These are phyloP conservation scores for Tolypocladium inflatum DNA, from an alignment of 2,329 filamentous ascomycete genomes.

Conservation along the genomic window DNA sequence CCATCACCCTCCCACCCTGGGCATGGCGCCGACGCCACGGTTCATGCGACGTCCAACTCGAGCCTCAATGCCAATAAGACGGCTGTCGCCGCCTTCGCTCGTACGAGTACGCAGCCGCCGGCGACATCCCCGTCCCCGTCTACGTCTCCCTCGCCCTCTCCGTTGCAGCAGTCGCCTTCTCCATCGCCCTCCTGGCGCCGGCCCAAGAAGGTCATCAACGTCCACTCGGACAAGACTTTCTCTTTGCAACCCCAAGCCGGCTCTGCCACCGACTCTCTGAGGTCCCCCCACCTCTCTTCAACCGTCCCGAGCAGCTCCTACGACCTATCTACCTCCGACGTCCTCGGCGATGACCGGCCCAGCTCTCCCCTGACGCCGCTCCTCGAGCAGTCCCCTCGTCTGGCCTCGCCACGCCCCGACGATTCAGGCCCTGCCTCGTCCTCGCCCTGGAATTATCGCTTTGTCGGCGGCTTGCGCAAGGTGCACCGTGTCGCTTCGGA, in stretches of 20 bases:
- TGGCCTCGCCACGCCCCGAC: neutral
- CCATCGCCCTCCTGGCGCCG: slow-evolving; percentile 17
- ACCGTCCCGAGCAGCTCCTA: slow-evolving; percentile 38
- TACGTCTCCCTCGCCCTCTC: slow-evolving; percentile 3
- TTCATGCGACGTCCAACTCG: neutral
- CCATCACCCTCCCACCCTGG: neutral
- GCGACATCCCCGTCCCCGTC: slow-evolving; percentile 1
- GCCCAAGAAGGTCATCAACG: slow-evolving; percentile 30
- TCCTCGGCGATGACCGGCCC: slow-evolving; percentile 36
- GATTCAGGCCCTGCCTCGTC: slow-evolving; percentile 8
- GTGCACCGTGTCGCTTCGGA: slow-evolving; percentile 20
- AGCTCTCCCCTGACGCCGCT: slow-evolving; percentile 40
- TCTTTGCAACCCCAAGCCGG: slow-evolving; percentile 33
- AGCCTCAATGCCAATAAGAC: neutral
- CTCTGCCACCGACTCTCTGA: slow-evolving; percentile 18
- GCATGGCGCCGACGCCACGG: neutral
- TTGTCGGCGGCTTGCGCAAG: slow-evolving; percentile 46
- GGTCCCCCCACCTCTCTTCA: slow-evolving; percentile 33
- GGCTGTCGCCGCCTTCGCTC: neutral
- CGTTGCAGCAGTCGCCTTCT: slow-evolving; percentile 10
- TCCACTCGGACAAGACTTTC: slow-evolving; percentile 51
- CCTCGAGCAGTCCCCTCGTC: slow-evolving; percentile 23
- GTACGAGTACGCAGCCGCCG: neutral
- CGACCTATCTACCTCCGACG: slow-evolving; percentile 35
- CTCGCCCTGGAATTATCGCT: slow-evolving; percentile 43